A percentile compares a stretch with the other conserved stretches of the same genome.
Conservation (phyloP, 768 basidiomycete genomes). For the Auriculariales sp. region DNA sequence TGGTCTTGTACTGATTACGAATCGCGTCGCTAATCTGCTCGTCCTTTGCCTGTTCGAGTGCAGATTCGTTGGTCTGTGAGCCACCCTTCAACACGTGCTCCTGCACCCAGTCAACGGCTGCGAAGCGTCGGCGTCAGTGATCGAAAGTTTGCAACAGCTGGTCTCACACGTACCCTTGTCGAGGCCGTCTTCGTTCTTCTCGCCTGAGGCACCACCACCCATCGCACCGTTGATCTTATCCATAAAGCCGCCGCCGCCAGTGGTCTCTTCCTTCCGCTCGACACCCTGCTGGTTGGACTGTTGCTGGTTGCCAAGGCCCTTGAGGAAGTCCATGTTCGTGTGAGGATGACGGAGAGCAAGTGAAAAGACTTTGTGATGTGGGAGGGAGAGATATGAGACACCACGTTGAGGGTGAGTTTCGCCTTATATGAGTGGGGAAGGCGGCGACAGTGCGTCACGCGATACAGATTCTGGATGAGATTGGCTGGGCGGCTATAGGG, state of each 20-base stretch:
- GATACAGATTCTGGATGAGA: too few species aligned
- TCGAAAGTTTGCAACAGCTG: not conserved
- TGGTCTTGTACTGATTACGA: slow-evolving; percentile 17
- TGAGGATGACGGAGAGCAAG: too few species aligned
- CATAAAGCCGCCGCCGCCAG: slow-evolving; percentile 15
- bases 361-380: too few species aligned
- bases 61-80: slow-evolving; percentile 23
- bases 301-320: too few species aligned
- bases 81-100: slow-evolving; percentile 25
- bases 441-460: too few species aligned
- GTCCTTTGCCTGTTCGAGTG: slow-evolving; percentile 26
- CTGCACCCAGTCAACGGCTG: slow-evolving; percentile 27
- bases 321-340: too few species aligned
- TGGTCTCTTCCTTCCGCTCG: too few species aligned
- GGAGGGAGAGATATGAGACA: too few species aligned
- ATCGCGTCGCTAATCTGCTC: slow-evolving; percentile 23
- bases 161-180: slow-evolving; percentile 18
- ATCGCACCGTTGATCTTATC: slow-evolving; percentile 16
- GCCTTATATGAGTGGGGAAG: too few species aligned
- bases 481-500: too few species aligned
- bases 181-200: slow-evolving; percentile 24
- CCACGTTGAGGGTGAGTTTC: too few species aligned
- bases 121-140: not conserved
- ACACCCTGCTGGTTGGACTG: not conserved
- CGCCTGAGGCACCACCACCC: slow-evolving; percentile 19